Evolutionary conservation across 2,329 filamentous ascomycete species (phyloP), one percentile per base, ranked within the genome.

Genomic region (Aspergillus sp.): DNA sequence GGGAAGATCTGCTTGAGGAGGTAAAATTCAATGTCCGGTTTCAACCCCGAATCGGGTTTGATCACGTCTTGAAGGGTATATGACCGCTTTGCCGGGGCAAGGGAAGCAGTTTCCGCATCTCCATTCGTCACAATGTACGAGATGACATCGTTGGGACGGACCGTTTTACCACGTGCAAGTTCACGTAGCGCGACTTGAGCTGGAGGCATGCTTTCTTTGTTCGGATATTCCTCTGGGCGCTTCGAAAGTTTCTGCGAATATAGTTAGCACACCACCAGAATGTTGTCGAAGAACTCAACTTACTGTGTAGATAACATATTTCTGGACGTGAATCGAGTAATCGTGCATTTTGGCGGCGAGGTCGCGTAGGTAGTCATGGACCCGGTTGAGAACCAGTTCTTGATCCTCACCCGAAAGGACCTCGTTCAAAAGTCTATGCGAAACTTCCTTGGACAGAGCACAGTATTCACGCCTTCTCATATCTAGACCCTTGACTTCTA

Each of bases 391-490:
- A 3, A 94, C 87, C 22, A 85, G 78, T 64, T 98, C 93, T 0
- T 88, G 83, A 49, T 98, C 93, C 56, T 96, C 88, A 12, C 93
- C 93, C 0, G 90, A 96, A 3, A 98, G 80, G 30, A 98, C 88
- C 67, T 95, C 90, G 62, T 95, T 88, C n/a, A 98, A 76, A 15
- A 98, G 81, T 57, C 85, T 85, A 48, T 85, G 84, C 2, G 91
- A 97, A 17, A 94, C 90, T 61, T 98, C 93, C 68, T 98, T 97
- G 10, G 90, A 95, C 41, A 98, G 73, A 37, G 85, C 86, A 66
- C 93, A 98, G 74, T 95, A 98, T 72, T 98, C 93, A 76, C 94
- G 85, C 61, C 93, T 83, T 72, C 86, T 89, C 93, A 98, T 98
- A 63, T 98, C 93, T 43, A 98, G 80, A 74, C 93, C 93, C 72